phyloP scores from a whole-genome alignment of 352 stramenopile genomes.

The Pythium apleroticum region DNA sequence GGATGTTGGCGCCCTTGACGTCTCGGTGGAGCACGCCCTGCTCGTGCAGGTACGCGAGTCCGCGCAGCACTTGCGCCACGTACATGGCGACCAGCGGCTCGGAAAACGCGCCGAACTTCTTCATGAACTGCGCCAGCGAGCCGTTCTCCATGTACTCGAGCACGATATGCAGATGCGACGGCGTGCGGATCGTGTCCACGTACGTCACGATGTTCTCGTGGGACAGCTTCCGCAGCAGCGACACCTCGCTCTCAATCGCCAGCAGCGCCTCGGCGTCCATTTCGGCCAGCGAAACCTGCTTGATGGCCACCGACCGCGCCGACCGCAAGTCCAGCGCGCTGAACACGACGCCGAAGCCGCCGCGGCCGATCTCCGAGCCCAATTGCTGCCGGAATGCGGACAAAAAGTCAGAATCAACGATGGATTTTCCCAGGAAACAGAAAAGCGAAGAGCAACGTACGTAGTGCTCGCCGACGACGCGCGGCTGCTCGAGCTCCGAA shows the following conservation, averaged over 20 bases:
- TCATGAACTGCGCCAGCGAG: slow-evolving; percentile 91
- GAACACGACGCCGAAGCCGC: slow-evolving; percentile 91
- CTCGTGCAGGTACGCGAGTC: slow-evolving; percentile 90
- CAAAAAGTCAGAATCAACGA: background rate
- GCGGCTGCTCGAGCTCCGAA: slow-evolving; percentile 43
- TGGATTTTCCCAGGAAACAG: background rate
- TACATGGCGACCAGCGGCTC: slow-evolving; percentile 92
- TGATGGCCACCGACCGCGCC: slow-evolving; percentile 83
- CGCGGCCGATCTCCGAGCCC: slow-evolving; percentile 89
- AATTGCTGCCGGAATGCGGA: slow-evolving; percentile 66
- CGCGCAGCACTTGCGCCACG: slow-evolving; percentile 90
- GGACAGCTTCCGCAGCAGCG: slow-evolving; percentile 91
- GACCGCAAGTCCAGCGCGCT: slow-evolving; percentile 84
- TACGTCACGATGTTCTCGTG: slow-evolving; percentile 97
- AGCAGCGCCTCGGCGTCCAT: slow-evolving; percentile 84
- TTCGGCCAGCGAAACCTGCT: slow-evolving; percentile 81
- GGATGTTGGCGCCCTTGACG: slow-evolving; percentile 93
- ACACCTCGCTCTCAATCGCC: slow-evolving; percentile 90
- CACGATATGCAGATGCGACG: slow-evolving; percentile 82
- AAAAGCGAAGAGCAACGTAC: slow-evolving; percentile 33
- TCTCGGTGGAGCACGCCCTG: slow-evolving; percentile 92
- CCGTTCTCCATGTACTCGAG: slow-evolving; percentile 95
- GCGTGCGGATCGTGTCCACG: slow-evolving; percentile 91
- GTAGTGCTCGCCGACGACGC: slow-evolving; percentile 75
- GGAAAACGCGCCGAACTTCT: slow-evolving; percentile 91